These are phyloP conservation scores for Chlamydomonas schloesseri DNA, from an alignment of 139 green algal species.

Conservation along the genomic window DNA sequence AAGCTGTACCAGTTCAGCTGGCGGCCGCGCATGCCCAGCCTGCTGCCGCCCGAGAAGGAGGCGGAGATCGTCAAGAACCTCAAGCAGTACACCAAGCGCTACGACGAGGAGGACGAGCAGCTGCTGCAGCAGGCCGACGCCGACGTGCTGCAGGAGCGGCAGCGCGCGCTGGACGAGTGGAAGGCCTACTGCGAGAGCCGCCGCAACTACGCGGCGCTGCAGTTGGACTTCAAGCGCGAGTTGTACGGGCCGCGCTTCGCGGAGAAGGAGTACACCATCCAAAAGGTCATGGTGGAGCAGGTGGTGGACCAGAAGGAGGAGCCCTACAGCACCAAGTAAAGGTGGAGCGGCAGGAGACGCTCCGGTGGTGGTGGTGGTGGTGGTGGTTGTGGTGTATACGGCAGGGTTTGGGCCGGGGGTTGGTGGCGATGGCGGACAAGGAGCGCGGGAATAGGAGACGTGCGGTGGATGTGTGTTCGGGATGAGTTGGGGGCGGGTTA, in stretches of 20 bases:
- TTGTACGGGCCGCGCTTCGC: slow-evolving; percentile 56
- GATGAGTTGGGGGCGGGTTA: too few species aligned
- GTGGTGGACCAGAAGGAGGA: slow-evolving; percentile 85
- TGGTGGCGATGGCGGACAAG: too few species aligned
- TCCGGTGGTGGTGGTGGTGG: background rate
- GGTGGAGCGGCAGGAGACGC: background rate
- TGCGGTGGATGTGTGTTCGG: too few species aligned
- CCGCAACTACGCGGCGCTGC: slow-evolving; percentile 69
- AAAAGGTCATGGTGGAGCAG: slow-evolving; percentile 80
- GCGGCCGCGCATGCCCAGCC: slow-evolving; percentile 88
- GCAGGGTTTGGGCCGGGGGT: too few species aligned
- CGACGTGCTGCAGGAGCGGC: slow-evolving; percentile 82
- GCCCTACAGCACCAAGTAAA: slow-evolving; percentile 58
- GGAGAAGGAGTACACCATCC: slow-evolving; percentile 66
- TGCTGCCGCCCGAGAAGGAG: slow-evolving; percentile 91
- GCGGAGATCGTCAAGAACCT: slow-evolving; percentile 94
- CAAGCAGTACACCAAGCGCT: slow-evolving; percentile 92
- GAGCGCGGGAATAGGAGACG: too few species aligned
- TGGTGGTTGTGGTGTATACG: background rate
- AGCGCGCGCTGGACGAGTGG: slow-evolving; percentile 81
- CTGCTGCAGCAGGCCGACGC: slow-evolving; percentile 81
- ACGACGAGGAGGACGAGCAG: slow-evolving; percentile 94
- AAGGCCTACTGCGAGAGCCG: slow-evolving; percentile 53
- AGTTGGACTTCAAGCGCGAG: slow-evolving; percentile 69
- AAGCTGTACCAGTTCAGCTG: slow-evolving; percentile 96